phyloP scores from a whole-genome alignment of 441 rosid species.

The Viola pubescens region DNA sequence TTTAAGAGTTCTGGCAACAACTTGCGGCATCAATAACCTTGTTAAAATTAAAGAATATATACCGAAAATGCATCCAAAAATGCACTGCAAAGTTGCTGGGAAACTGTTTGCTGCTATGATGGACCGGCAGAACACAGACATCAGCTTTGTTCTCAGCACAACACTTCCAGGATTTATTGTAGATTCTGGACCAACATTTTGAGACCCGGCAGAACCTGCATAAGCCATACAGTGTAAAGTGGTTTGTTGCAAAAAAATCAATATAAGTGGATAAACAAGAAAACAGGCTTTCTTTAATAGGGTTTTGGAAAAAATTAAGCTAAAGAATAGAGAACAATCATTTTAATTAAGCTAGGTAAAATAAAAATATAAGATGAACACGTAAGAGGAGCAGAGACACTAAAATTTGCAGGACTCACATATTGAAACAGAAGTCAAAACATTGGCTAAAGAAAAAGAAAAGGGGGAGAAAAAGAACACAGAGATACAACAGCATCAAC shows the following conservation, averaged over 20 bases:
- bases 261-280: not conserved
- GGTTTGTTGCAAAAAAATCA: not conserved
- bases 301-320: not conserved
- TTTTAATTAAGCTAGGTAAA: not conserved
- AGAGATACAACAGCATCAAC: not conserved
- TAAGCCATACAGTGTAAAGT: slow-evolving; percentile 14
- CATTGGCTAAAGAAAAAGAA: not conserved
- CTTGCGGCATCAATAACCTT: not conserved
- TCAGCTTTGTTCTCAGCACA: slow-evolving; percentile 62
- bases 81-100: slow-evolving; percentile 91
- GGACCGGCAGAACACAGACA: slow-evolving; percentile 80
- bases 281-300: not conserved
- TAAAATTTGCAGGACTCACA: not conserved
- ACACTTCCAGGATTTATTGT: slow-evolving; percentile 63
- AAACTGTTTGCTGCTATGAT: slow-evolving; percentile 86
- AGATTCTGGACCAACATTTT: slow-evolving; percentile 53
- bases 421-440: not conserved
- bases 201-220: slow-evolving; percentile 62
- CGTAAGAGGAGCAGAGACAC: not conserved
- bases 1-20: not conserved
- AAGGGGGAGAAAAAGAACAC: not conserved
- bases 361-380: not conserved
- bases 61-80: slow-evolving; percentile 93
- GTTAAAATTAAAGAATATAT: slow-evolving; percentile 19
- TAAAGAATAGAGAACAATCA: not conserved